phyloP scores from a whole-genome alignment of 2,329 filamentous ascomycete genomes.

The Epichloe gansuensis region DNA sequence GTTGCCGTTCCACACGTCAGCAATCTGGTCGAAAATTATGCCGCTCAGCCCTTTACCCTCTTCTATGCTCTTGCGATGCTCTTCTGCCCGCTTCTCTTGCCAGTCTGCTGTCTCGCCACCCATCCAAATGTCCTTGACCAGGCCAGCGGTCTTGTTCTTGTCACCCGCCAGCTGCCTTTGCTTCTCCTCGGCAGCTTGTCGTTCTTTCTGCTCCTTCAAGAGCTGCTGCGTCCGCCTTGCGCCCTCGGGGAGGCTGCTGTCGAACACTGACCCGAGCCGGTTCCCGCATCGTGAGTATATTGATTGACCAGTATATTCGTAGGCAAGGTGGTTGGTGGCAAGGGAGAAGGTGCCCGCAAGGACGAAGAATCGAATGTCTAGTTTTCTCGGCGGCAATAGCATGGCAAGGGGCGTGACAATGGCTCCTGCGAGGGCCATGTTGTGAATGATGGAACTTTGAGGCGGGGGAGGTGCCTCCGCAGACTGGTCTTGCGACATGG shows the following conservation, averaged over 20 bases:
- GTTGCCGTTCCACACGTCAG: slow-evolving; percentile 36
- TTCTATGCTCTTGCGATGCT: slow-evolving; percentile 39
- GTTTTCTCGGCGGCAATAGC: slow-evolving; percentile 36
- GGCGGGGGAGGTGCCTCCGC: slow-evolving; percentile 17
- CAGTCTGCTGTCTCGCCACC: slow-evolving; percentile 42
- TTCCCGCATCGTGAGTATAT: slow-evolving; percentile 33
- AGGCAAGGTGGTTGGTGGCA: slow-evolving; percentile 40
- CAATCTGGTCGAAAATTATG: slow-evolving; percentile 43
- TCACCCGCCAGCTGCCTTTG: slow-evolving; percentile 16
- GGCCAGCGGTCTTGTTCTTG: slow-evolving; percentile 18
- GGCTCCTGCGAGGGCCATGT: slow-evolving; percentile 33
- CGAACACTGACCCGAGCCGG: slow-evolving; percentile 32
- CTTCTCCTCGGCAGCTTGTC: slow-evolving; percentile 19
- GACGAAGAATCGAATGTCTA: slow-evolving; percentile 37
- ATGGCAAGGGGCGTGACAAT: slow-evolving; percentile 35
- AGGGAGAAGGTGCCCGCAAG: slow-evolving; percentile 38
- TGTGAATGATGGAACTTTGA: slow-evolving; percentile 29
- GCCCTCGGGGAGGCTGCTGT: slow-evolving; percentile 43
- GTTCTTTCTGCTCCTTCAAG: slow-evolving; percentile 32
- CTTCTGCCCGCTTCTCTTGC: slow-evolving; percentile 37
- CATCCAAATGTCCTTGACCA: slow-evolving; percentile 42
- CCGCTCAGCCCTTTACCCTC: slow-evolving; percentile 44
- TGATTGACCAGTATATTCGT: slow-evolving; percentile 43
- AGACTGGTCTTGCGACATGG: slow-evolving; percentile 17
- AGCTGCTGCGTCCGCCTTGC: slow-evolving; percentile 34